These are phyloP conservation scores for Oenanthe sinensis DNA, from an alignment of 129 eudicot genomes.

Conservation along the genomic window DNA sequence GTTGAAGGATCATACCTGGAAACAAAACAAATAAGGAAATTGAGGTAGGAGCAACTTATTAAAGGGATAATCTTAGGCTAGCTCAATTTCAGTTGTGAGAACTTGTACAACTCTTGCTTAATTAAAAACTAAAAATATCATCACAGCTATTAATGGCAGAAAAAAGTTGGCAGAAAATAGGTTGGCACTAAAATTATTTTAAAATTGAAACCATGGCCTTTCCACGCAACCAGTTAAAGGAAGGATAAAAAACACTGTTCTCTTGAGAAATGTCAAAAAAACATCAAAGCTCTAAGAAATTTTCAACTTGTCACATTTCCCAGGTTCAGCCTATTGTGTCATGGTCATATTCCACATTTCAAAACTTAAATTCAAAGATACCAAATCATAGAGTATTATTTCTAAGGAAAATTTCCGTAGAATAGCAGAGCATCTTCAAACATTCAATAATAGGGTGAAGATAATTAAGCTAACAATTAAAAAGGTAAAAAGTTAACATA, in stretches of 20 bases:
- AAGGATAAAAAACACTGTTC: background rate
- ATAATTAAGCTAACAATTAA: background rate
- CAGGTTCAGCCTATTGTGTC: background rate
- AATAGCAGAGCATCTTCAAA: background rate
- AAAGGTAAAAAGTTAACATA: background rate
- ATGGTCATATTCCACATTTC: background rate
- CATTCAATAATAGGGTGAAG: background rate
- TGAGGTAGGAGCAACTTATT: background rate
- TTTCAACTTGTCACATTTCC: background rate
- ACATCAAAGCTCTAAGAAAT: background rate
- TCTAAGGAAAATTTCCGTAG: background rate
- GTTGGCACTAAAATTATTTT: too few species aligned
- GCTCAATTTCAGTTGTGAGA: background rate
- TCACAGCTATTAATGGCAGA: background rate
- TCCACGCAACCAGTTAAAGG: background rate
- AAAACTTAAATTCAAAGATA: background rate
- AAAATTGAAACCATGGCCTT: background rate
- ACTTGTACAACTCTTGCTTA: background rate
- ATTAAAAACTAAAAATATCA: background rate
- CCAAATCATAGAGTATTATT: background rate
- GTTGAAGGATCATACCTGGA: conserved; percentile 5
- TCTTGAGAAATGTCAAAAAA: background rate
- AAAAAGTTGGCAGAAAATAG: too few species aligned
- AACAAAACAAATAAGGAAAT: background rate
- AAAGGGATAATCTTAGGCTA: background rate